A percentile compares a stretch with the other conserved stretches of the same genome.
phyloP scores from a whole-genome alignment of 768 basidiomycete genomes.

The Tephrocybe rancida region DNA sequence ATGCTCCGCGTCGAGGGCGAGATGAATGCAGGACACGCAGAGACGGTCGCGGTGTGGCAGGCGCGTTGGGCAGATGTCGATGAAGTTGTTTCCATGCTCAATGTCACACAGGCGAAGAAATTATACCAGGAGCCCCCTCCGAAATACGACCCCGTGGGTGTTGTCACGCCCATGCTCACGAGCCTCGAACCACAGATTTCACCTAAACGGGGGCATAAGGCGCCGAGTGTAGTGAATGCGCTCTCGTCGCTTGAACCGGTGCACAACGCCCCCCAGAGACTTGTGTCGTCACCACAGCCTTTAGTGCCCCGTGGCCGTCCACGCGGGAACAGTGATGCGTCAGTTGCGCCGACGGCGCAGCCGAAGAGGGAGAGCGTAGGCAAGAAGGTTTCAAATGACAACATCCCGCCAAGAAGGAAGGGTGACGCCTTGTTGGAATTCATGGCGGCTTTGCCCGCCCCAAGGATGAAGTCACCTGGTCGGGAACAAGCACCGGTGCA shows the following conservation, averaged over 20 bases:
- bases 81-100: constrained; percentile 39
- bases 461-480: constrained; percentile 8
- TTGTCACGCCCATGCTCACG: constrained; percentile 6
- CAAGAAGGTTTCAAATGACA: constrained; percentile 12
- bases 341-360: constrained; percentile 8
- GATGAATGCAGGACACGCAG: constrained; percentile 63
- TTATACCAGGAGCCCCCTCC: constrained; percentile 26
- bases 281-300: constrained; percentile 31
- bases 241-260: constrained; percentile 30
- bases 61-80: constrained; percentile 71
- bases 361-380: constrained; percentile 19
- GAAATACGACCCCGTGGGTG: constrained; percentile 6
- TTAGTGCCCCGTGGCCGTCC: constrained; percentile 26
- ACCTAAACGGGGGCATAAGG: constrained; percentile 6
- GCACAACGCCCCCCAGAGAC: constrained; percentile 13
- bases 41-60: constrained; percentile 76
- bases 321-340: constrained; percentile 27
- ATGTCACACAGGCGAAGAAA: constrained; percentile 28
- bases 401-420: constrained; percentile 18
- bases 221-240: constrained; percentile 16
- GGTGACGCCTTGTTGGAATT: constrained; percentile 17
- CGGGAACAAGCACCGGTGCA: neutral
- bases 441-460: constrained; percentile 10
- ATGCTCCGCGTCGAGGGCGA: constrained; percentile 74
- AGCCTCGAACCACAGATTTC: constrained; percentile 18